A percentile compares a stretch with the other conserved stretches of the same genome.
Conservation (phyloP, 2,329 filamentous ascomycete genomes). For the Penicillium griseofulvum region DNA sequence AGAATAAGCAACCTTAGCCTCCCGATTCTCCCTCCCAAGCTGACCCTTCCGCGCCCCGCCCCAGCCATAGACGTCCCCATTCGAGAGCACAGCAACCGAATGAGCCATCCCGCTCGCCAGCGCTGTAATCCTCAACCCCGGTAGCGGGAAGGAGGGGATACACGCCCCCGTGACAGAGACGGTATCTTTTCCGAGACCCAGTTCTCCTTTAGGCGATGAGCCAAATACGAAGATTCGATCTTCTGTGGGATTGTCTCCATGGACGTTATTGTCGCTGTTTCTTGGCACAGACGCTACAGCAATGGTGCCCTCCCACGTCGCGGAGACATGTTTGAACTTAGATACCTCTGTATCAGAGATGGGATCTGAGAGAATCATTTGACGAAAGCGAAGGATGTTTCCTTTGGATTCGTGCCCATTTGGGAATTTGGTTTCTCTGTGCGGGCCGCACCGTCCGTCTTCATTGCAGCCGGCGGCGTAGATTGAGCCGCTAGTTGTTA, state of each 20-base stretch:
- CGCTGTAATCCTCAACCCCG: constrained; percentile 57
- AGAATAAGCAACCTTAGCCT: constrained; percentile 50
- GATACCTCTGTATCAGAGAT: constrained; percentile 13
- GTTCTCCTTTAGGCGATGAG: constrained; percentile 66
- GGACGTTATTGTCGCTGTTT: neutral
- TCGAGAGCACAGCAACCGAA: constrained; percentile 67
- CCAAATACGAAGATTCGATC: constrained; percentile 62
- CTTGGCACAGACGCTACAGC: constrained; percentile 46
- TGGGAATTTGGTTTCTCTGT: neutral
- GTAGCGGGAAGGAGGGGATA: constrained; percentile 64
- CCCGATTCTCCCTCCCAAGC: constrained; percentile 59
- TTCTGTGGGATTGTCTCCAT: constrained; percentile 11
- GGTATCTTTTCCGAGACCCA: constrained; percentile 57
- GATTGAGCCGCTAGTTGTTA: constrained; percentile 59
- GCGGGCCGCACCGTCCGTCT: constrained; percentile 45
- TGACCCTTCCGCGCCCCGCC: constrained; percentile 84
- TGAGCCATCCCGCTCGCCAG: constrained; percentile 76
- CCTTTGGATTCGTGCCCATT: neutral
- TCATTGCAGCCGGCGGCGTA: constrained; percentile 64
- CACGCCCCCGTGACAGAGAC: constrained; percentile 34
- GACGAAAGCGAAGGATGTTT: constrained; percentile 25
- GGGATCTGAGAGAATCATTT: constrained; percentile 23
- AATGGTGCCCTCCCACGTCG: constrained; percentile 75
- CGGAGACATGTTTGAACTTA: constrained; percentile 55
- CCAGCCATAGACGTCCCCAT: constrained; percentile 83